Evolutionary conservation across 2,329 filamentous ascomycete species (phyloP).

Genomic region (Cadophora malorum): DNA sequence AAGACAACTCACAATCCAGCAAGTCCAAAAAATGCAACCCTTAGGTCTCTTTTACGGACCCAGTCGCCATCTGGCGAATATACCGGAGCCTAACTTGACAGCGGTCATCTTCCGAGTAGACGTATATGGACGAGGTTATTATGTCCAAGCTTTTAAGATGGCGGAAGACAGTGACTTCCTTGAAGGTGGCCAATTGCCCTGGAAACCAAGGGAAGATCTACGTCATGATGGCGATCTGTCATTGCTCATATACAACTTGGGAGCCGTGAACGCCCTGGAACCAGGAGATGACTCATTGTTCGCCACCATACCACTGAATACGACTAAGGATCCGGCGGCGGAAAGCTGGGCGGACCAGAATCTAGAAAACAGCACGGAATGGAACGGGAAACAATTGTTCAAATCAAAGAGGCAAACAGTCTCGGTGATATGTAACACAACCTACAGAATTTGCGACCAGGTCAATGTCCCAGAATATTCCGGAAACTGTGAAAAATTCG

Average conservation of each 20-base stretch:
- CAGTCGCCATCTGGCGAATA: background rate
- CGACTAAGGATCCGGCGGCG: background rate
- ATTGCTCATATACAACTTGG: background rate
- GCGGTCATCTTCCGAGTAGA: background rate
- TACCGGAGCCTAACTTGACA: background rate
- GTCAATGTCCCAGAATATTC: background rate
- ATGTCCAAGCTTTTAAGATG: background rate
- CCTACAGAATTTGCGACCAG: background rate
- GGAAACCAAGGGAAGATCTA: conserved; percentile 7
- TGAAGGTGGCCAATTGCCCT: background rate
- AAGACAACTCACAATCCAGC: background rate
- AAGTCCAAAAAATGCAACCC: background rate
- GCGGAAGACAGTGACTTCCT: background rate
- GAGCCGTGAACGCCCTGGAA: background rate
- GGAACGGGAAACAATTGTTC: conserved; percentile 1
- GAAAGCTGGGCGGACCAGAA: conserved; percentile 1
- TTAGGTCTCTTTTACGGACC: background rate
- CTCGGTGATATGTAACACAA: conserved; percentile 1
- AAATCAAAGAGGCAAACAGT: conserved; percentile 1
- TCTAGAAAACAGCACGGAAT: background rate
- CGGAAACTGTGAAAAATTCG: background rate
- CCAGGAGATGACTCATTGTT: conserved; percentile 11
- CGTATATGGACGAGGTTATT: background rate
- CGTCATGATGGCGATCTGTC: background rate
- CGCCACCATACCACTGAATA: background rate